phyloP scores from a whole-genome alignment of 2,329 filamentous ascomycete genomes.

The Camillea tinctor region DNA sequence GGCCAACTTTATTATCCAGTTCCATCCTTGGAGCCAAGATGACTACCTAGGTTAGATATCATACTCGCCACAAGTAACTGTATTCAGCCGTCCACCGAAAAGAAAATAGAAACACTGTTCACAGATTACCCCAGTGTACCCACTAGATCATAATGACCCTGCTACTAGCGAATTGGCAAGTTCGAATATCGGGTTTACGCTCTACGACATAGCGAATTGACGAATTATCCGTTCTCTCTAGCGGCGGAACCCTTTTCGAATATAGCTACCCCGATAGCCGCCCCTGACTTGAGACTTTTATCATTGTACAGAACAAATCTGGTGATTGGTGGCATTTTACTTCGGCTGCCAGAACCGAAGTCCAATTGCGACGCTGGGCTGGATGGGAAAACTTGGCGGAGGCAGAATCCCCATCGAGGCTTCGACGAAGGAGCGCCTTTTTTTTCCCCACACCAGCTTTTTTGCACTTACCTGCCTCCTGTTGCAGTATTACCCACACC shows the following conservation, averaged over 20 bases:
- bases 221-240: background rate
- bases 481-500: background rate
- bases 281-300: background rate
- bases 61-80: background rate
- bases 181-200: background rate
- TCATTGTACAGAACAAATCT: background rate
- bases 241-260: background rate
- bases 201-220: background rate
- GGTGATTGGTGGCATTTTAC: background rate
- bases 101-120: background rate
- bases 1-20: too few relatives aligned
- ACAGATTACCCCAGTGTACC: background rate
- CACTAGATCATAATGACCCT: background rate
- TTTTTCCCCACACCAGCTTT: background rate
- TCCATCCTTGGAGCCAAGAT: too few relatives aligned
- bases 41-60: background rate
- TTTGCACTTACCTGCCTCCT: background rate
- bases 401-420: background rate
- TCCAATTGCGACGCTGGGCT: background rate
- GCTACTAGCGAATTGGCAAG: background rate
- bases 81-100: background rate
- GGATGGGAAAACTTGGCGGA: background rate
- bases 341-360: background rate
- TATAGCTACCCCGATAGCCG: background rate
- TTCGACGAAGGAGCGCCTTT: background rate